phyloP scores from a whole-genome alignment of 192 early-diverging fungal species.

The Backusella morwellensis region DNA sequence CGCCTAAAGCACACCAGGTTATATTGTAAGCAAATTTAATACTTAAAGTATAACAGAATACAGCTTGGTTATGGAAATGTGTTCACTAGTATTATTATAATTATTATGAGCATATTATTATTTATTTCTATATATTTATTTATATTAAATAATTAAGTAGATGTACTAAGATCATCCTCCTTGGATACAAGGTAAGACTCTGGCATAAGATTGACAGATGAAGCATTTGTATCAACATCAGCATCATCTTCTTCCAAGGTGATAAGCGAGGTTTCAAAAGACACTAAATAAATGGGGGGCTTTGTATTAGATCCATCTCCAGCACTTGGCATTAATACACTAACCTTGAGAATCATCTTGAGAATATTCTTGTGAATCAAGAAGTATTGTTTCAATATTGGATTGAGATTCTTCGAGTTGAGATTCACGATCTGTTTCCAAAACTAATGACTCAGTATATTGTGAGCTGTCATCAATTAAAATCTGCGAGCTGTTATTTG shows the following conservation, averaged over 20 bases:
- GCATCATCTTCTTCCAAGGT: background rate
- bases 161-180: background rate
- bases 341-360: background rate
- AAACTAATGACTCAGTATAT: background rate
- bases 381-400: background rate
- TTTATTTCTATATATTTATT: conserved; percentile 3
- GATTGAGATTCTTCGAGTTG: background rate
- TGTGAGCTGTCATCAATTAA: background rate
- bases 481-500: background rate
- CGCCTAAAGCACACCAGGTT: too few relatives aligned
- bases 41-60: too few relatives aligned
- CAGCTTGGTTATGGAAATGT: too few relatives aligned
- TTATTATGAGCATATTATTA: background rate
- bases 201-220: background rate
- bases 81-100: background rate
- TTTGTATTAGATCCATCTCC: background rate
- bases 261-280: background rate
- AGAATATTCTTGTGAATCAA: background rate
- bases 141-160: background rate
- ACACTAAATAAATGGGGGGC: background rate
- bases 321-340: background rate
- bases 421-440: background rate
- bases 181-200: conserved; percentile 8
- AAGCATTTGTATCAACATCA: background rate
- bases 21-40: too few relatives aligned